These are phyloP conservation scores for Canariomyces notabilis DNA, from an alignment of 2,329 filamentous ascomycete species.

Conservation along the genomic window DNA sequence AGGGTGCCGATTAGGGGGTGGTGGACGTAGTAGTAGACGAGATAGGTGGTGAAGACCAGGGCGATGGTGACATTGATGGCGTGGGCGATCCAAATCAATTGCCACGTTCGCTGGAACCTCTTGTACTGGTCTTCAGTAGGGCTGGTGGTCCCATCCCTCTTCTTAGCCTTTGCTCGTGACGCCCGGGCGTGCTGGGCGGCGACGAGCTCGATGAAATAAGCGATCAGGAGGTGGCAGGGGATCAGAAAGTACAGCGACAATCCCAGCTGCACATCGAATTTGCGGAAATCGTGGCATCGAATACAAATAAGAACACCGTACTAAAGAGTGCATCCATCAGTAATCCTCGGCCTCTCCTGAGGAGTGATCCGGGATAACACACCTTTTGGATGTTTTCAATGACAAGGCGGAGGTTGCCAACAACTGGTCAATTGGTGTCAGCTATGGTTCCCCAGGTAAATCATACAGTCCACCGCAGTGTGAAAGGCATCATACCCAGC, in stretches of 20 bases:
- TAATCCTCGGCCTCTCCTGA: conserved; percentile 7
- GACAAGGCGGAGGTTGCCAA: conserved; percentile 87
- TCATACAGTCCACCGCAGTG: neutral
- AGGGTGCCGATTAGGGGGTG: conserved; percentile 91
- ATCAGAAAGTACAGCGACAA: conserved; percentile 78
- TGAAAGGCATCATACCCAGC: conserved; percentile 56
- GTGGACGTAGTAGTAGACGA: conserved; percentile 87
- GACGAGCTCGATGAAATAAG: conserved; percentile 81
- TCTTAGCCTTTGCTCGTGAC: conserved; percentile 52
- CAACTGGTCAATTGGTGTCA: conserved; percentile 50
- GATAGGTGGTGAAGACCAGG: conserved; percentile 71
- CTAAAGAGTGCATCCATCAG: conserved; percentile 38
- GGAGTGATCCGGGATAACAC: conserved; percentile 16
- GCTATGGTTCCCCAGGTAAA: no score
- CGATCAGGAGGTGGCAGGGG: conserved; percentile 83
- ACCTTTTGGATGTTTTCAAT: conserved; percentile 97
- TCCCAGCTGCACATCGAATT: conserved; percentile 70
- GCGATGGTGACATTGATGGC: conserved; percentile 78
- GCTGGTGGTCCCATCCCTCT: conserved; percentile 47
- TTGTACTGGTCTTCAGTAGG: conserved; percentile 57
- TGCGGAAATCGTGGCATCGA: conserved; percentile 80
- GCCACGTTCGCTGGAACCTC: conserved; percentile 72
- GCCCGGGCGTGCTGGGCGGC: conserved; percentile 75
- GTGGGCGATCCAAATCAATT: conserved; percentile 73
- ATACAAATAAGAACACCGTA: conserved; percentile 95